Evolutionary conservation across 108 stramenopile species (phyloP), one percentile per base, ranked within the genome.

Genomic region (Pseudonitzschia multiseries): DNA sequence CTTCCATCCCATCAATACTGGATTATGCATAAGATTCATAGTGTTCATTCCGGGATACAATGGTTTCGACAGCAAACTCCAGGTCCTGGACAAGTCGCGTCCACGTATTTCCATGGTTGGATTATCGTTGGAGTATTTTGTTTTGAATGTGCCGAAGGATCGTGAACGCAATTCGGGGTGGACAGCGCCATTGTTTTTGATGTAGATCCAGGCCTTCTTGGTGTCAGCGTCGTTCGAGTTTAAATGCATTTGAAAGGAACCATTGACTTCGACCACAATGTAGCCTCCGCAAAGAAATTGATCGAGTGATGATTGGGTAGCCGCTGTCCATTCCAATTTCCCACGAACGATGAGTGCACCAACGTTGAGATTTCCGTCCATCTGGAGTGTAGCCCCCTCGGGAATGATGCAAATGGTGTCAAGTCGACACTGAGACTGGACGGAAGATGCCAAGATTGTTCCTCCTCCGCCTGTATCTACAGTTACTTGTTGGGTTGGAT

Each of bases 241-340:
- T 42, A 87, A 72, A 15, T 75, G 27, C 74, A 76, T 78, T 44
- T 61, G 57, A 29, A 82, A 79, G 22, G 46, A 44, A n/a, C 81
- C 86, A 51, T 52, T 64, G n/a, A 8, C 10, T 42, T 77, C 78
- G 17, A 84, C 70, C 44, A 82, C 86, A 26, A 84, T 46, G 61
- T 84, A 87, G 1, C 86, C 86, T 44, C 82, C 86, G 69, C 86
- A 87, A 15, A 87, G 64, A 60, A 70, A 87, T 56, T 43, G 42
- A 27, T 57, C 57, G 15, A 33, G n/a, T 40, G 50, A 18, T 2
- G 32, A 40, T 53, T 84, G 81, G 22, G 75, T 70, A 24, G 33
- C 48, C 52, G 84, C 74, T 31, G 21, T 73, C 86, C 86, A 87
- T 28, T 74, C 65, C 67, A 87, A 60, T 17, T 50, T 43, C 28